Conservation (phyloP, 2,329 filamentous ascomycete genomes). For the Cladosporium sp. region DNA sequence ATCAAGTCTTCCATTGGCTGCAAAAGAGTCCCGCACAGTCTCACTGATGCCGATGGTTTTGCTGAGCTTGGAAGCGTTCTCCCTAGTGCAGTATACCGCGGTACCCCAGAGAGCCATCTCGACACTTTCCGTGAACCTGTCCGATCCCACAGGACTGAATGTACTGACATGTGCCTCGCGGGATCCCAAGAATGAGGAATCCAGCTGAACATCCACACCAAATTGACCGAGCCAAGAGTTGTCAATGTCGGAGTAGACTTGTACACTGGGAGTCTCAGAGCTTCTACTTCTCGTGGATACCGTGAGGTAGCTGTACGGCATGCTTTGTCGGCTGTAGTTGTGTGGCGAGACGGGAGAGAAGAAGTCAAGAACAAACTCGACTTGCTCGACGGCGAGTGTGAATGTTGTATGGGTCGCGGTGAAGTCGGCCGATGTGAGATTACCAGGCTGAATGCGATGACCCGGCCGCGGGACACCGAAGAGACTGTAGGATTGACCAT, state of each 20-base stretch:
- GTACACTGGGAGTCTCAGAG: constrained; percentile 28
- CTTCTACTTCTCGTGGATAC: constrained; percentile 29
- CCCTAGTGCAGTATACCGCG: constrained; percentile 37
- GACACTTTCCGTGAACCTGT: constrained; percentile 32
- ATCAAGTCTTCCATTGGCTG: constrained; percentile 28
- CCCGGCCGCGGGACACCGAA: constrained; percentile 35
- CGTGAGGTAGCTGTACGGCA: constrained; percentile 43
- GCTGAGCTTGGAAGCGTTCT: constrained; percentile 25
- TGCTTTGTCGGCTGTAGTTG: constrained; percentile 40
- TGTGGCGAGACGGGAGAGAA: constrained; percentile 42
- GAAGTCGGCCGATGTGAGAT: constrained; percentile 35
- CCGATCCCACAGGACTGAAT: constrained; percentile 30
- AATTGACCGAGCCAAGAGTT: constrained; percentile 40
- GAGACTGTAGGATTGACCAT: constrained; percentile 39
- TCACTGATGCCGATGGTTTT: constrained; percentile 29
- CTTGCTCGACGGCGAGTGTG: constrained; percentile 34
- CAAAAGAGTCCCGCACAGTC: constrained; percentile 32
- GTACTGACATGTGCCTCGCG: constrained; percentile 30
- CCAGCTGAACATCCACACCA: constrained; percentile 14
- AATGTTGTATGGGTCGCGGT: constrained; percentile 42
- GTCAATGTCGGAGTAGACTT: constrained; percentile 43
- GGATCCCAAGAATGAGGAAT: background rate
- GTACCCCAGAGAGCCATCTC: constrained; percentile 43
- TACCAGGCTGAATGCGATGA: constrained; percentile 29
- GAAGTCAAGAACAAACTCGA: constrained; percentile 39